Evolutionary conservation across 345 rosid species (phyloP).

Genomic region (Salix viminalis): DNA sequence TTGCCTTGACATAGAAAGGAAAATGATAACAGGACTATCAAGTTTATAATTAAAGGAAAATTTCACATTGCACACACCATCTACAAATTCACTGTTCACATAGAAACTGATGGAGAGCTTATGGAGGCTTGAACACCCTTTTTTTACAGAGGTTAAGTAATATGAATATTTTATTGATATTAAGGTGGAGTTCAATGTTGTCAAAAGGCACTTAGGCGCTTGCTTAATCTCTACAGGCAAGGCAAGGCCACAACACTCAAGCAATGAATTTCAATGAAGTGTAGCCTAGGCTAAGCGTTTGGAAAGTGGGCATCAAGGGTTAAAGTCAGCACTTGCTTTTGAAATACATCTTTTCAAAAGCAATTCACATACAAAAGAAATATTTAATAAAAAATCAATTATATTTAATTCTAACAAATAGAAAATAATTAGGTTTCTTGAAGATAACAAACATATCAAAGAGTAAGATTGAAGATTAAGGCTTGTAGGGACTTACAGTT

Average conservation of each 20-base stretch:
- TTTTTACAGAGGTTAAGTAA: too few species aligned
- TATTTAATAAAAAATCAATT: not conserved
- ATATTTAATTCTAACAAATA: not conserved
- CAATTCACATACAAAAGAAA: not conserved
- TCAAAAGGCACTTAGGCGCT: too few species aligned
- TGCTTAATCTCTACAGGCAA: too few species aligned
- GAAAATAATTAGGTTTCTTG: constrained; percentile 26
- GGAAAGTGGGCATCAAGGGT: too few species aligned
- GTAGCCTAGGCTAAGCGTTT: too few species aligned
- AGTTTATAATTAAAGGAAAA: not conserved
- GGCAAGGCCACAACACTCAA: too few species aligned
- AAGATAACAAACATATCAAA: constrained; percentile 11
- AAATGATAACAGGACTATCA: not conserved
- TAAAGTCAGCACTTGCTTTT: too few species aligned
- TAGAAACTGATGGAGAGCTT: not conserved
- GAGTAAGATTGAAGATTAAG: constrained; percentile 18
- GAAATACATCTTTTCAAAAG: not conserved
- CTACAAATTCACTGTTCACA: not conserved
- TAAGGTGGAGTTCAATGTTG: too few species aligned
- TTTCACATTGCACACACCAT: not conserved
- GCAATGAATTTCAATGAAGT: too few species aligned
- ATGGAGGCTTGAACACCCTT: not conserved
- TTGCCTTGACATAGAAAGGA: not conserved
- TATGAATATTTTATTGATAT: too few species aligned
- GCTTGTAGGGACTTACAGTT: constrained; percentile 35